These are phyloP conservation scores for Gynostemma pentaphyllum DNA, from an alignment of 306 rosid genomes.

Conservation along the genomic window DNA sequence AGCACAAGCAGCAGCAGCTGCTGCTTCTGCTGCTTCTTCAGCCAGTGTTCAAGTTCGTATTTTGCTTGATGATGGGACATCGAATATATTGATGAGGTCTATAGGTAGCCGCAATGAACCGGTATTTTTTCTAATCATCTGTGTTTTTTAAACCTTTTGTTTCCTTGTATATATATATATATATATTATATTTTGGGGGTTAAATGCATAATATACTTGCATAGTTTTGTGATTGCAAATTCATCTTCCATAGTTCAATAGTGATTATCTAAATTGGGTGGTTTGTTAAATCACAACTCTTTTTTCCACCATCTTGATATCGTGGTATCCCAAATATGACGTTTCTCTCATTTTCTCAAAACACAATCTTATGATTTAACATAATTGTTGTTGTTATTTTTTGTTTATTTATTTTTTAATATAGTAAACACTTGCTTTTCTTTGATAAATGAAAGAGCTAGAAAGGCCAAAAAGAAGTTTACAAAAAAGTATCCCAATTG, in stretches of 20 bases:
- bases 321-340: neutral
- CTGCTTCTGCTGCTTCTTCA: slow-evolving; percentile 91
- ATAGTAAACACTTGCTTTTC: too few species aligned
- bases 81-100: slow-evolving; percentile 86
- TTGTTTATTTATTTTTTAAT: too few species aligned
- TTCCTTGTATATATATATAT: too few species aligned
- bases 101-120: slow-evolving; percentile 89
- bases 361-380: neutral
- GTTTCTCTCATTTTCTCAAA: neutral
- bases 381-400: neutral
- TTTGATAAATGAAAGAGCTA: too few species aligned
- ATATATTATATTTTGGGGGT: neutral
- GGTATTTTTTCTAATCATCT: slow-evolving; percentile 34
- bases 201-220: neutral
- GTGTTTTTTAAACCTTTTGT: slow-evolving; percentile 4
- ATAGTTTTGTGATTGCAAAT: neutral
- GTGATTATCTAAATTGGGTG: neutral
- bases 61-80: slow-evolving; percentile 95
- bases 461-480: too few species aligned
- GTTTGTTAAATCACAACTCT: too few species aligned
- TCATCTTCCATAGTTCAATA: neutral
- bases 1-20: slow-evolving; percentile 94
- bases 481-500: too few species aligned
- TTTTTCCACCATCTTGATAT: neutral
- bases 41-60: slow-evolving; percentile 99